A percentile compares a stretch with the other conserved stretches of the same genome.
phyloP scores from a whole-genome alignment of 139 green algal genomes.

The Picochlorum sp. region DNA sequence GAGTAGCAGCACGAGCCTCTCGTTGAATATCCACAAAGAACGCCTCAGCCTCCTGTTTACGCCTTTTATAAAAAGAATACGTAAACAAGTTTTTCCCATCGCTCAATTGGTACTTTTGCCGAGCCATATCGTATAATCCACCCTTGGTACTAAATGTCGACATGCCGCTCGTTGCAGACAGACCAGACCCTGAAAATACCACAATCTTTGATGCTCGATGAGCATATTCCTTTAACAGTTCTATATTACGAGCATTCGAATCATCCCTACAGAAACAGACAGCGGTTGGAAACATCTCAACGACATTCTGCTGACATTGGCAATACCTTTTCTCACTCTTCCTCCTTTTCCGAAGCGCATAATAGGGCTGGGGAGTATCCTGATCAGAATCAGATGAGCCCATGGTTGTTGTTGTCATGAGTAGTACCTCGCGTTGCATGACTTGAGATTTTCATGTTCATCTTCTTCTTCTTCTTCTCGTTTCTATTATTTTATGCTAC shows the following conservation, averaged over 20 bases:
- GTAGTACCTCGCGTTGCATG: too few species aligned
- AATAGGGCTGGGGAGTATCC: too few species aligned
- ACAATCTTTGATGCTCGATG: slow-evolving; percentile 35
- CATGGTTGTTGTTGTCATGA: too few species aligned
- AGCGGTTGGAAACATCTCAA: neutral
- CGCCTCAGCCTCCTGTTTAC: slow-evolving; percentile 37
- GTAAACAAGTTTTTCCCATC: slow-evolving; percentile 85
- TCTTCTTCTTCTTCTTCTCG: too few species aligned
- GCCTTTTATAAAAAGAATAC: slow-evolving; percentile 69
- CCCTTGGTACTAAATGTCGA: slow-evolving; percentile 79
- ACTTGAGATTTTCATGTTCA: too few species aligned
- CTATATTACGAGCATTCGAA: neutral
- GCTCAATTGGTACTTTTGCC: slow-evolving; percentile 57
- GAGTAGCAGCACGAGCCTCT: slow-evolving; percentile 44
- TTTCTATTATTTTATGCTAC: too few species aligned
- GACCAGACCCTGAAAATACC: slow-evolving; percentile 75
- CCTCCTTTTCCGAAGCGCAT: neutral
- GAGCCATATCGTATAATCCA: slow-evolving; percentile 76
- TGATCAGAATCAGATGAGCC: too few species aligned
- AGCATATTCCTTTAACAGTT: neutral
- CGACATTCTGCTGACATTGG: neutral
- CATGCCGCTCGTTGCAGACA: slow-evolving; percentile 78
- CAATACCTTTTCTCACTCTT: neutral
- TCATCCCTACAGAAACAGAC: neutral
- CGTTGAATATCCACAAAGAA: slow-evolving; percentile 80